phyloP scores from a whole-genome alignment of 495 filamentous ascomycete species.

The Penicillium steckii region DNA sequence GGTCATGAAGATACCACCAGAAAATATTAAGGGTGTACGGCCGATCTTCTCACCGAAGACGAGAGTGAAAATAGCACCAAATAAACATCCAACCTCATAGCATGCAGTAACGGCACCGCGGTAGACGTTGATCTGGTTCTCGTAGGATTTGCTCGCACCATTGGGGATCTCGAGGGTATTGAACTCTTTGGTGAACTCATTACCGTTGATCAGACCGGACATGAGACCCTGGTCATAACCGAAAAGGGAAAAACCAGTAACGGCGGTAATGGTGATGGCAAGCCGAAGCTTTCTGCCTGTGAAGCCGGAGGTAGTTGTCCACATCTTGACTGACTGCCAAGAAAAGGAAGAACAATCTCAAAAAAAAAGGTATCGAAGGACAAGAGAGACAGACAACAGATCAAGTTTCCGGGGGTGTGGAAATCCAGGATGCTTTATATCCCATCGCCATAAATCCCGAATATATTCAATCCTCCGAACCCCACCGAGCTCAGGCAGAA shows the following conservation, averaged over 20 bases:
- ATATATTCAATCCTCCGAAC: too few species aligned
- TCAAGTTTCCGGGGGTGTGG: neutral
- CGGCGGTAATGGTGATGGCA: constrained; percentile 38
- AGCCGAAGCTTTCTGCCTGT: constrained; percentile 34
- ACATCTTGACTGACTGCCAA: constrained; percentile 29
- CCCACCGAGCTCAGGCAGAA: too few species aligned
- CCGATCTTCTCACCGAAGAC: constrained; percentile 65
- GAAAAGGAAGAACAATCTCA: neutral
- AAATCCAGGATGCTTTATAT: too few species aligned
- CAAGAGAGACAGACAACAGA: neutral
- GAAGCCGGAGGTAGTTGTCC: constrained; percentile 37
- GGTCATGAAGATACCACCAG: constrained; percentile 70
- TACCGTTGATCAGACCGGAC: constrained; percentile 74
- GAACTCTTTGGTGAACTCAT: constrained; percentile 66
- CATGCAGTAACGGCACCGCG: constrained; percentile 77
- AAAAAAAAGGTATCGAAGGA: neutral
- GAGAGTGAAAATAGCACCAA: constrained; percentile 73
- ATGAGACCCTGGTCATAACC: constrained; percentile 74
- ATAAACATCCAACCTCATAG: constrained; percentile 75
- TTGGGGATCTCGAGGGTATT: constrained; percentile 47
- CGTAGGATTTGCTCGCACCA: neutral
- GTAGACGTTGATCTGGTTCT: constrained; percentile 58
- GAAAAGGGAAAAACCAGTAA: constrained; percentile 69
- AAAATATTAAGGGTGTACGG: constrained; percentile 57
- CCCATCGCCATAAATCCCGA: too few species aligned